Conservation (phyloP, 257 asterid species). For the Fraxinus americana region DNA sequence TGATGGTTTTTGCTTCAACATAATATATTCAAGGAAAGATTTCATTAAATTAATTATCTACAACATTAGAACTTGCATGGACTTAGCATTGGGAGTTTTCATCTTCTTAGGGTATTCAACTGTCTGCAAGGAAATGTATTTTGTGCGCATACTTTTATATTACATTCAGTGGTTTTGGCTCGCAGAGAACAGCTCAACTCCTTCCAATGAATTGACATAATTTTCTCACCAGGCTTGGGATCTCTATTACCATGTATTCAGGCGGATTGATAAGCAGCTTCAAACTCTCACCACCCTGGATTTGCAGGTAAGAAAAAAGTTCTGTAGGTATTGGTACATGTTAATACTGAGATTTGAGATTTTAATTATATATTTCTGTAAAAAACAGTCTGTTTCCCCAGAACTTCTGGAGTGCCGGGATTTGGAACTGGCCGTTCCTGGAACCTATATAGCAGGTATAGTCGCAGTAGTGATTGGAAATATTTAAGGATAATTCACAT, state of each 20-base stretch:
- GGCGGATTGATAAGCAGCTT: constrained; percentile 97
- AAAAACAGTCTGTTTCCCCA: constrained; percentile 88
- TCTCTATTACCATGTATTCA: constrained; percentile 91
- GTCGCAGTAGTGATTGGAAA: constrained; percentile 8
- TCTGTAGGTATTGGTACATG: constrained; percentile 21
- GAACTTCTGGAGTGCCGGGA: constrained; percentile 87
- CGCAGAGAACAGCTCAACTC: neutral
- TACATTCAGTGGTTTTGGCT: constrained; percentile 12
- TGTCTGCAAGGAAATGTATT: neutral
- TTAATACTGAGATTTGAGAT: constrained; percentile 1
- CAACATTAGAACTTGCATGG: constrained; percentile 2
- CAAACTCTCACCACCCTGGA: constrained; percentile 91
- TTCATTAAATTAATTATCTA: neutral
- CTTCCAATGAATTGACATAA: constrained; percentile 26
- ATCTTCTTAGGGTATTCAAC: neutral
- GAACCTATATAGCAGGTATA: constrained; percentile 93
- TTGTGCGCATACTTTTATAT: neutral
- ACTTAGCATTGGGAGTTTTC: neutral
- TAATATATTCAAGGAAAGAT: neutral
- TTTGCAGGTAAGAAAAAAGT: constrained; percentile 72
- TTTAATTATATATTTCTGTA: constrained; percentile 26
- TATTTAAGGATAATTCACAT: neutral
- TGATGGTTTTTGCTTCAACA: neutral
- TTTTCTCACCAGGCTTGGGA: constrained; percentile 86
- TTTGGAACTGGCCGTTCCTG: constrained; percentile 96